These are phyloP conservation scores for Blastomyces emzantsi DNA, from an alignment of 2,329 filamentous ascomycete genomes.

Conservation along the genomic window DNA sequence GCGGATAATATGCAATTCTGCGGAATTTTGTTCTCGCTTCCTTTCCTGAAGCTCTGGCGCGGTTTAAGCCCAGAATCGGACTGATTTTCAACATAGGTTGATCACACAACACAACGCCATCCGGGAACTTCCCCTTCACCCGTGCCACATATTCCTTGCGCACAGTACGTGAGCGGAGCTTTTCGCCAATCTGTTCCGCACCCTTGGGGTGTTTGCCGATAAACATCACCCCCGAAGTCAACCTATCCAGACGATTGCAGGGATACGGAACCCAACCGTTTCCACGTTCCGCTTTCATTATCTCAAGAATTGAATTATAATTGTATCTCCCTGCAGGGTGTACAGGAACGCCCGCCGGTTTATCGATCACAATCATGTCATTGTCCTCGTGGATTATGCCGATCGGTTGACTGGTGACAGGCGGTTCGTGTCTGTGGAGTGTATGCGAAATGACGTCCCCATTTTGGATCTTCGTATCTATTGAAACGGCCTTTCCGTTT, in stretches of 20 bases:
- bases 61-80: constrained; percentile 87
- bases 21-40: constrained; percentile 85
- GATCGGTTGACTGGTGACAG: constrained; percentile 72
- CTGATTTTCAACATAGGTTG: constrained; percentile 91
- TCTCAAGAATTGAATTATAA: constrained; percentile 89
- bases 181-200: constrained; percentile 64
- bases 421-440: constrained; percentile 89
- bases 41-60: constrained; percentile 90
- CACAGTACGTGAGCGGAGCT: constrained; percentile 72
- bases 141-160: constrained; percentile 93
- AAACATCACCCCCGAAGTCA: constrained; percentile 98
- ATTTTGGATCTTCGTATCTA: constrained; percentile 68
- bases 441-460: constrained; percentile 90
- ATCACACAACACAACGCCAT: constrained; percentile 83
- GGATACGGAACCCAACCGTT: constrained; percentile 54
- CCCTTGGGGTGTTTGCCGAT: constrained; percentile 77
- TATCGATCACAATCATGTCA: constrained; percentile 92
- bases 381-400: constrained; percentile 83
- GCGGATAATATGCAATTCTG: constrained; percentile 81
- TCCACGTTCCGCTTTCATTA: constrained; percentile 68
- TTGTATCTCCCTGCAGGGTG: constrained; percentile 94
- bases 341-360: constrained; percentile 88
- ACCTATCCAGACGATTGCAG: constrained; percentile 85
- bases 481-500: constrained; percentile 62
- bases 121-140: constrained; percentile 84